Conservation (phyloP, 2,329 filamentous ascomycete genomes). For the Hymenotorrendiella dingleyae region DNA sequence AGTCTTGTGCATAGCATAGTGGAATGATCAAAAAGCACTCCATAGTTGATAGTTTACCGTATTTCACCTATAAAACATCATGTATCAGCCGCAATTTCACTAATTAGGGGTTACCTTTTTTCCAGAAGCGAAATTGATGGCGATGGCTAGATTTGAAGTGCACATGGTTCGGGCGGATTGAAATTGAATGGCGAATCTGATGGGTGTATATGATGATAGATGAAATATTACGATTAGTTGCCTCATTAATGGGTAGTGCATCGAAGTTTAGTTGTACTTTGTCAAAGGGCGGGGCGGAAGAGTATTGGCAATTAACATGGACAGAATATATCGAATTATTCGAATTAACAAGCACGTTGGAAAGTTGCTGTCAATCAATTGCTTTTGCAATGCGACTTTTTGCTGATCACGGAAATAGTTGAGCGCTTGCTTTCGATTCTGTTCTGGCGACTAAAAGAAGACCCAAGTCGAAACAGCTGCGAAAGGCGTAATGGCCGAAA, state of each 20-base stretch:
- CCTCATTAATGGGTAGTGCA: conserved; percentile 17
- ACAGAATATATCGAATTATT: conserved; percentile 15
- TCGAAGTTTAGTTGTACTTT: conserved; percentile 8
- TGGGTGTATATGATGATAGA: background rate
- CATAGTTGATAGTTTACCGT: background rate
- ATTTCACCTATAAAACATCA: conserved; percentile 1
- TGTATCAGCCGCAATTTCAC: background rate
- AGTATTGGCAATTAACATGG: conserved; percentile 22
- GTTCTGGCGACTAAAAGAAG: conserved; percentile 31
- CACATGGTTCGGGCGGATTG: background rate
- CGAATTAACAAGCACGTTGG: conserved; percentile 27
- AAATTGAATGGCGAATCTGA: background rate
- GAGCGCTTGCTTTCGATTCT: conserved; percentile 29
- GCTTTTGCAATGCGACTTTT: conserved; percentile 16
- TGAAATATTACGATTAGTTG: conserved; percentile 25
- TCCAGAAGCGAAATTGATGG: background rate
- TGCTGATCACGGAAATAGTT: conserved; percentile 27
- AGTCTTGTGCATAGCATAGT: background rate
- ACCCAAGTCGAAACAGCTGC: conserved; percentile 28
- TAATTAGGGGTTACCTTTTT: background rate
- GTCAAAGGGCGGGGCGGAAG: conserved; percentile 11
- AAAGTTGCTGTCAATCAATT: conserved; percentile 25
- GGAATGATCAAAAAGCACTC: background rate
- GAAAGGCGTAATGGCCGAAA: conserved; percentile 27
- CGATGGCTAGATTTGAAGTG: background rate